phyloP scores from a whole-genome alignment of 805 yeast species.

The Blastobotrys mokoenaii region DNA sequence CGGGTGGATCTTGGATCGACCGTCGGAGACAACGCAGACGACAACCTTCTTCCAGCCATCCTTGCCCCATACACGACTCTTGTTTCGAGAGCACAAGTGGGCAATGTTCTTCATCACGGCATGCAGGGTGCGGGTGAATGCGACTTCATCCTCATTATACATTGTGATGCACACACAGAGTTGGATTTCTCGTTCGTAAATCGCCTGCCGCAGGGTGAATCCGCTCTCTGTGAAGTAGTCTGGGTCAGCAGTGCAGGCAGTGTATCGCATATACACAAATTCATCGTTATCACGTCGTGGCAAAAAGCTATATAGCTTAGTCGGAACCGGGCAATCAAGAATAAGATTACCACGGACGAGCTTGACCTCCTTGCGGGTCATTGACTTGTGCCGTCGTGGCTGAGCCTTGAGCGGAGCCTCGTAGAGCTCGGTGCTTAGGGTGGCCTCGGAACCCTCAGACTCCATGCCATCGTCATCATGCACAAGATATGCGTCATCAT shows the following conservation, averaged over 20 bases:
- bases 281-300: constrained; percentile 88
- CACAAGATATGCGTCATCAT: background rate
- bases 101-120: constrained; percentile 90
- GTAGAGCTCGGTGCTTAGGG: constrained; percentile 17
- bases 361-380: constrained; percentile 63
- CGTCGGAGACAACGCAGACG: constrained; percentile 86
- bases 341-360: constrained; percentile 77
- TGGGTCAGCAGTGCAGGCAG: constrained; percentile 93
- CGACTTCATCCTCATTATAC: constrained; percentile 91
- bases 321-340: constrained; percentile 90
- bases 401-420: constrained; percentile 25
- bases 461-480: constrained; percentile 5
- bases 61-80: constrained; percentile 87
- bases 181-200: constrained; percentile 85
- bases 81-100: constrained; percentile 71
- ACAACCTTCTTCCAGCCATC: constrained; percentile 97
- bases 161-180: constrained; percentile 87
- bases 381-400: constrained; percentile 61
- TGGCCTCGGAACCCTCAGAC: constrained; percentile 9
- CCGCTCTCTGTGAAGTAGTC: constrained; percentile 75
- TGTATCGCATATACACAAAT: constrained; percentile 91
- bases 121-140: constrained; percentile 89
- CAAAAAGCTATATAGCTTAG: constrained; percentile 72
- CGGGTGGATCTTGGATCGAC: constrained; percentile 79
- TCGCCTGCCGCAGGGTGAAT: constrained; percentile 78